Evolutionary conservation across 768 basidiomycete species (phyloP), one percentile per base, ranked within the genome.

Genomic region (Tephrocybe rancida): DNA sequence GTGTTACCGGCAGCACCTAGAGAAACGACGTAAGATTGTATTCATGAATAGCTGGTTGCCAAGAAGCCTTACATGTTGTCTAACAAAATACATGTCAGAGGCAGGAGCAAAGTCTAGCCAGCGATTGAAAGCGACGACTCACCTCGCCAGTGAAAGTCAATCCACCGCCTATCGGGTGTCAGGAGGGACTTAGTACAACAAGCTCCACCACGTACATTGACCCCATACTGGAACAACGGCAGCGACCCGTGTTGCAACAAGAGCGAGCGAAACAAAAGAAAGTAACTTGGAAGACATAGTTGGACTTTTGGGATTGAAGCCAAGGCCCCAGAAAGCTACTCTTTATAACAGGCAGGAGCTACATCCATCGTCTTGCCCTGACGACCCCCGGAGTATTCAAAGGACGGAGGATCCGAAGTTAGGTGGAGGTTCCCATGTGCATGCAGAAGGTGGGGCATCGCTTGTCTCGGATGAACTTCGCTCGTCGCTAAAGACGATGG

Each of bases 181-280:
- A 48, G 50, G 25, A 44, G 10, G 30, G 30, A 13, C 30, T 13
- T 7, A 13, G 30, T 11, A 25, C 21, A 22, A 51, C 26, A 30
- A n/a, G 16, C 10, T 16, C 32, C 14, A 45, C 14, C 5, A 32
- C 67, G 43, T 30, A 72, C 73, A 75, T 63, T 73, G 72, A 26
- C 70, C 70, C 66, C 67, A 75, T 24, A 70, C 68, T 19, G 64
- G 63, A n/a, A 67, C 66, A n/a, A 65, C 63, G 13, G 67, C 68
- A 27, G 54, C 30, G 34, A 30, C 56, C 7, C 54, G 61, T 5
- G 50, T 44, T 16, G 60, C 58, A 16, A 65, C 21, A 49, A 69
- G 41, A 34, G 64, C 66, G 34, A 67, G 56, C 46, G 61, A 59
- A 30, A 69, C 57, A 46, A 60, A 19, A 30, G 64, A 56, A 26